Base-by-base conservation (phyloP, 768 basidiomycete species). In the Termitomyces sp. region DNA sequence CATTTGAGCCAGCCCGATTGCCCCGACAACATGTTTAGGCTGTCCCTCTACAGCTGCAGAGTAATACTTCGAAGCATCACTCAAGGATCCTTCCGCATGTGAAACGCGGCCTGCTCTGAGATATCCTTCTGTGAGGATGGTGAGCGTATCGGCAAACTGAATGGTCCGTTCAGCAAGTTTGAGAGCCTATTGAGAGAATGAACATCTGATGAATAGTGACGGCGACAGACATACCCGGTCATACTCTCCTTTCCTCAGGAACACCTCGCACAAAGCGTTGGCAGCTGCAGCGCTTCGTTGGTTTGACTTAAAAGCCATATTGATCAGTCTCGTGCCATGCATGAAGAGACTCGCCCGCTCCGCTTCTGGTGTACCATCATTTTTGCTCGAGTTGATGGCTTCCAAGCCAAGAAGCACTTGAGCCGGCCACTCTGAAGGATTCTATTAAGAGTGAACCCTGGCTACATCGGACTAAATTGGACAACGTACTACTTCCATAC, bases 151-250 rank as follows among this genome's bases (percentile, higher is more conserved):
- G 0, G 95, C 90, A 66, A 91, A 97, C 67, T 98, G 94, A 41
- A 98, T 86, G 0, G 94, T 89, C 52, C 94, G 83, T 66, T 98
- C 97, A 24, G 94, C 94, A 20, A 98, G 76, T 76, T 98, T 99
- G 45, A 96, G 70, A 0, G 94, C 92, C 86, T 94, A 7, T 30
- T 20, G 54, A 22, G 20, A 53, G 57, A 51, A 60, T 54, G 54
- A 48, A 26, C 49, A 43, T 14, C 8, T 26, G 36, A 50, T 5
- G 26, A 14, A 33, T 20, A 1, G 44, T 24, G 52, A 52, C 50
- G 59, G 40, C 77, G 26, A 52, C 10, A 5, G 1, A 28, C 51
- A 40, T 59, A 87, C 92, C 61, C 81, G 79, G 58, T 79, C 75
- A 46, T 80, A 73, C 51, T 86, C 82, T 2, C 84, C 84, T 66